Evolutionary conservation across 805 yeast species (phyloP), one percentile per base, ranked within the genome.

Genomic region (Candida odintsovae): DNA sequence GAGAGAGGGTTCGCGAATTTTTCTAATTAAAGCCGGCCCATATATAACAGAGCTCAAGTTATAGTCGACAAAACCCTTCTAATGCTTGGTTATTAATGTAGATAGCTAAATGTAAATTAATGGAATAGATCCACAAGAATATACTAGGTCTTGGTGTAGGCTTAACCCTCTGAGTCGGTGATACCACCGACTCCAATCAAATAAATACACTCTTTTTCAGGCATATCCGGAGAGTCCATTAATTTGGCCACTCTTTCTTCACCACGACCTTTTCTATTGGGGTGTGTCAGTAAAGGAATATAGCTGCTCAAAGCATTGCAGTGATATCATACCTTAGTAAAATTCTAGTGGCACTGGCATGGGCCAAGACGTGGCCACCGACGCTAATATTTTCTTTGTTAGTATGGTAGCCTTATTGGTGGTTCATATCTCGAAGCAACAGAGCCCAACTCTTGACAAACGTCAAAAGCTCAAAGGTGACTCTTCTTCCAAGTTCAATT

Each of bases 311-410:
- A 6, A 3, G 15, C 7, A 31, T 11, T 7, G 4, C 11, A 28
- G n/a, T 7, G 6, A 6, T 6, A 9, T 46, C 58, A 6, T 46
- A 57, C 62, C 63, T 57, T 52, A 85, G 72, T 19, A 84, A 68
- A 33, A 86, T 76, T 64, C 94, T 71, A 1, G 94, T 85, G 11
- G 90, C 89, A 15, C 89, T 82, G 6, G 89, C 86, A 66, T 84
- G 90, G 2, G 90, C 92, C 53, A 86, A 70, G 49, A 86, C 85
- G 61, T 86, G 90, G 1, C 94, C 94, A 20, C 94, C 92, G 52
- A 85, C 82, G 1, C 69, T 65, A 38, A 15, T 37, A 6, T 31
- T n/a, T n/a, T 9, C 4, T 19, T 25, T 11, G 48, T 45, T 46
- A 49, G 43, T 42, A 41, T 28, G 31, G n/a, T 4, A 13, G 4